Percentiles rank a stretch among this genome's conserved stretches.
Evolutionary conservation across 352 stramenopile genomes (phyloP).

Genomic region (Phytophthora brassicae): DNA sequence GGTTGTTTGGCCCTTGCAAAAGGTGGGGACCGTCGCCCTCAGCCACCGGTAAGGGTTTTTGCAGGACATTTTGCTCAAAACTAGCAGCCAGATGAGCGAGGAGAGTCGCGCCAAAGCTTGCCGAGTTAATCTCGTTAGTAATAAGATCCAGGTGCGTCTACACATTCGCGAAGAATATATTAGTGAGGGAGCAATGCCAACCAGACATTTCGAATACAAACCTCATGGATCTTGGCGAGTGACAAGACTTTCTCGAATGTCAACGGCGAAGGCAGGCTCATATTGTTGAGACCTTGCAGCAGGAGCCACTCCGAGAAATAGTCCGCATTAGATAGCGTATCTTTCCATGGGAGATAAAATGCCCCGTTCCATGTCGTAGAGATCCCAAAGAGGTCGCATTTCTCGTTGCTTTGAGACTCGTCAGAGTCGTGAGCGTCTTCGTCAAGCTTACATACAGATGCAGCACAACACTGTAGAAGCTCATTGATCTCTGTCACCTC

Average conservation of each 20-base stretch:
- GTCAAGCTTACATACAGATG: constrained; percentile 41
- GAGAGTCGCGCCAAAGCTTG: constrained; percentile 73
- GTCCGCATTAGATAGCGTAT: constrained; percentile 63
- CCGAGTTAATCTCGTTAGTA: constrained; percentile 79
- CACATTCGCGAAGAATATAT: constrained; percentile 3
- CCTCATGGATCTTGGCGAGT: constrained; percentile 62
- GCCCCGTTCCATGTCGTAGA: constrained; percentile 65
- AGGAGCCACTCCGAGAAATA: constrained; percentile 82
- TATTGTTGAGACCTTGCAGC: constrained; percentile 79
- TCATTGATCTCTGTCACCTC: constrained; percentile 61
- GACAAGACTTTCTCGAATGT: constrained; percentile 64
- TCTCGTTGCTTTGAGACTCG: constrained; percentile 4
- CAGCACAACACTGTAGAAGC: constrained; percentile 64
- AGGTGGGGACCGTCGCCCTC: constrained; percentile 55
- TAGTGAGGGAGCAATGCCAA: constrained; percentile 1
- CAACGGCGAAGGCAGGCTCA: constrained; percentile 59
- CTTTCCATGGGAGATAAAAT: constrained; percentile 79
- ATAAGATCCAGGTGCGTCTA: constrained; percentile 79
- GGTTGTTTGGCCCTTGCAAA: constrained; percentile 51
- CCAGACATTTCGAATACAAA: constrained; percentile 10
- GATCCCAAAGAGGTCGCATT: constrained; percentile 66
- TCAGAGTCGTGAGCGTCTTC: not conserved
- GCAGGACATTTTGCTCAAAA: constrained; percentile 62
- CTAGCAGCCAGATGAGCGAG: constrained; percentile 76
- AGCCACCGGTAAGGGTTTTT: constrained; percentile 41